Percentiles rank a stretch among this genome's conserved stretches.
phyloP scores from a whole-genome alignment of 441 rosid genomes.

The Mallotus repandus region DNA sequence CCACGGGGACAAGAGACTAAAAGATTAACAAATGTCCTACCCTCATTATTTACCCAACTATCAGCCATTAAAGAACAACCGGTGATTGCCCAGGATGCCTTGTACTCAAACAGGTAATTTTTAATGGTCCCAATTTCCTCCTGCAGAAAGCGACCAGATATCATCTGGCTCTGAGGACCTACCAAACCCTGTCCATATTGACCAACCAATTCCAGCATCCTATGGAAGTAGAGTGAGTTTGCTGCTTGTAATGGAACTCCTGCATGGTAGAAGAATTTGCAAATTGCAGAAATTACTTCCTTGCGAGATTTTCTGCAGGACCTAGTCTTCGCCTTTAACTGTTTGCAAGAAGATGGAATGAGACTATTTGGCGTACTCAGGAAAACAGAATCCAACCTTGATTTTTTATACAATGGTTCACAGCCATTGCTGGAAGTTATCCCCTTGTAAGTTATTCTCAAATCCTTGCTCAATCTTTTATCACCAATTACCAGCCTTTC shows the following conservation, averaged over 20 bases:
- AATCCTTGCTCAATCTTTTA: conserved; percentile 46
- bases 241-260: conserved; percentile 80
- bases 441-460: conserved; percentile 44
- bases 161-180: conserved; percentile 59
- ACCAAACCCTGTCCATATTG: conserved; percentile 69
- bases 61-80: conserved; percentile 92
- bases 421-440: conserved; percentile 44
- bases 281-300: conserved; percentile 81
- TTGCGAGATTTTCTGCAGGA: conserved; percentile 54
- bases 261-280: conserved; percentile 82
- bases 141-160: conserved; percentile 70
- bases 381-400: conserved; percentile 64
- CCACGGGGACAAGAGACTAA: conserved; percentile 82
- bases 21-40: conserved; percentile 65
- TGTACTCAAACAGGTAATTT: conserved; percentile 58
- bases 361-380: conserved; percentile 48
- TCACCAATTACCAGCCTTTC: conserved; percentile 44
- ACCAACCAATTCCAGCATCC: conserved; percentile 82
- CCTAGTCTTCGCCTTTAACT: conserved; percentile 38
- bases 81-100: conserved; percentile 67
- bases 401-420: conserved; percentile 59
- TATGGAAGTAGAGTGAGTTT: conserved; percentile 76
- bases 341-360: conserved; percentile 35
- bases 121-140: conserved; percentile 67
- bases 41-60: conserved; percentile 74